Conservation (phyloP, 2,329 filamentous ascomycete genomes). For the Gaeumannomyces tritici region DNA sequence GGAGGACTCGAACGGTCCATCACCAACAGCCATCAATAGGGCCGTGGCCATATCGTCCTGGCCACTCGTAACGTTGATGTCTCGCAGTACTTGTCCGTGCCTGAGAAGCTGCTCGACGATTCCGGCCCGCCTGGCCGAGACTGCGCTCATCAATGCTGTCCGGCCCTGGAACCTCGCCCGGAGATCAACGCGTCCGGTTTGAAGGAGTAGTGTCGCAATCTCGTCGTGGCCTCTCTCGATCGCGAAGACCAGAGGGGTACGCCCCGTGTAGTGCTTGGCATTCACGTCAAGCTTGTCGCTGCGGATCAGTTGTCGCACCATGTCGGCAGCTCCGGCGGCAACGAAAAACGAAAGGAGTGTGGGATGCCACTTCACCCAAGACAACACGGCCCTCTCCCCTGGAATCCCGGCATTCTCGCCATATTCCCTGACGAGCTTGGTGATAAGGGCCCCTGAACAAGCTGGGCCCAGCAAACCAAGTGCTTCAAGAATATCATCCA, state of each 20-base stretch:
- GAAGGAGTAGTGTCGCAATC: neutral
- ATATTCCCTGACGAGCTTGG: neutral
- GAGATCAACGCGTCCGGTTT: neutral
- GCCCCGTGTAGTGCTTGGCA: neutral
- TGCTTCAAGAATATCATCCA: neutral
- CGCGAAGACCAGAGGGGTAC: neutral
- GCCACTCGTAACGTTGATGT: no score
- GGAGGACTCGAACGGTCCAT: no score
- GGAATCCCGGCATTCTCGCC: no score
- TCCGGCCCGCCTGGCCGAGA: no score
- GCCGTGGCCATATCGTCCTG: no score
- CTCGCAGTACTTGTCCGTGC: no score
- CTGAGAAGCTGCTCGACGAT: no score
- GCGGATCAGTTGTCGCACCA: neutral
- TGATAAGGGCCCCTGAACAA: neutral
- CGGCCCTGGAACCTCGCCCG: no score
- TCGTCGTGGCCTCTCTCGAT: neutral
- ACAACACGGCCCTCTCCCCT: no score
- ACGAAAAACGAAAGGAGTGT: neutral
- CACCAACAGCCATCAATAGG: no score
- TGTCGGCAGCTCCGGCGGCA: neutral
- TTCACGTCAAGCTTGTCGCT: neutral
- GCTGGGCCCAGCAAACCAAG: neutral
- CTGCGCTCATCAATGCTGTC: no score
- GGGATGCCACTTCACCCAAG: no score